These are phyloP conservation scores for Acanthochlamys bracteata DNA, from an alignment of 106 monocot species.

Conservation along the genomic window DNA sequence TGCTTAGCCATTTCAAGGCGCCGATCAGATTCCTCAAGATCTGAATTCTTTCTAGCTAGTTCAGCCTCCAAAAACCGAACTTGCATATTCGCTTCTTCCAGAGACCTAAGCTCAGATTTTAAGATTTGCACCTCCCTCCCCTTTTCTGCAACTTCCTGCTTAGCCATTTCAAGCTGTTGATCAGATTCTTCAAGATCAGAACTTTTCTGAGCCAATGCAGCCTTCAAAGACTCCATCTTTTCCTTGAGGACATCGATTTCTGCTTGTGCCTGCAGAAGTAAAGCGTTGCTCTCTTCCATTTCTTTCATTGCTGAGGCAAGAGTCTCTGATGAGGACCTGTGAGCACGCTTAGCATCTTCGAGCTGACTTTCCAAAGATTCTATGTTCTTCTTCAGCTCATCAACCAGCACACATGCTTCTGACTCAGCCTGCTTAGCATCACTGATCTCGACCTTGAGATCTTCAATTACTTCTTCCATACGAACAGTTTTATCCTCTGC, in stretches of 20 bases:
- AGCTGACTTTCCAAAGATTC: slow-evolving; percentile 19
- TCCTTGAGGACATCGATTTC: slow-evolving; percentile 28
- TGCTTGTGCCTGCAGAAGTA: slow-evolving; percentile 14
- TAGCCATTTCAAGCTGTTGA: slow-evolving; percentile 17
- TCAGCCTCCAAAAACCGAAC: slow-evolving; percentile 27
- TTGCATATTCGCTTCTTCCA: slow-evolving; percentile 5
- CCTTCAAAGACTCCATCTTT: slow-evolving; percentile 33
- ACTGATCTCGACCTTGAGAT: slow-evolving; percentile 20
- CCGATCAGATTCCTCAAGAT: slow-evolving; percentile 25
- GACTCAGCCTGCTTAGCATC: slow-evolving; percentile 34
- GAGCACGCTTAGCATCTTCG: slow-evolving; percentile 27
- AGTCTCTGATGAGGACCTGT: slow-evolving; percentile 15
- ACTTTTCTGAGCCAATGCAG: slow-evolving; percentile 18
- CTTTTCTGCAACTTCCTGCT: slow-evolving; percentile 22
- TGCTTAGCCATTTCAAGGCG: slow-evolving; percentile 23
- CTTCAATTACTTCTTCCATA: slow-evolving; percentile 25
- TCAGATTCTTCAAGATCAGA: slow-evolving; percentile 21
- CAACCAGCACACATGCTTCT: slow-evolving; percentile 17
- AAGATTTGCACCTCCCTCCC: slow-evolving; percentile 16
- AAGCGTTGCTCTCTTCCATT: slow-evolving; percentile 24
- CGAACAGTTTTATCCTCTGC: slow-evolving; percentile 29
- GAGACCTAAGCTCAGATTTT: slow-evolving; percentile 10
- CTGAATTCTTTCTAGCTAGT: slow-evolving; percentile 19
- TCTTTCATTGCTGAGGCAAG: slow-evolving; percentile 12
- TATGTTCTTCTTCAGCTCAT: slow-evolving; percentile 44